phyloP scores from a whole-genome alignment of 495 filamentous ascomycete genomes.

The Penicillium nucicola region DNA sequence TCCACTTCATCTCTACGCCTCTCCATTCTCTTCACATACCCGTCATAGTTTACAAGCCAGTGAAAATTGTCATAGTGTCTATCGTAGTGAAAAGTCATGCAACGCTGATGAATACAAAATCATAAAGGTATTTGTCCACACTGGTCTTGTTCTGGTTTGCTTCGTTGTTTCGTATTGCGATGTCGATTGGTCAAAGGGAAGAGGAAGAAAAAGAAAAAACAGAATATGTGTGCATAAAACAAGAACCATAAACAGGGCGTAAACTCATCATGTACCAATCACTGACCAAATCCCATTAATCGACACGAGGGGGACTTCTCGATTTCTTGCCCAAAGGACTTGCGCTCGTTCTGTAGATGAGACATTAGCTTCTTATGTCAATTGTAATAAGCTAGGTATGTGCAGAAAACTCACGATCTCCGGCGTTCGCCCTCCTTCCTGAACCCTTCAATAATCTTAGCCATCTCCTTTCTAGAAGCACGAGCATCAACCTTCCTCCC shows the following conservation, averaged over 20 bases:
- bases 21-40: too few species aligned
- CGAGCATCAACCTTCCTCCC: conserved; percentile 73
- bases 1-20: too few species aligned
- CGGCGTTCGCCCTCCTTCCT: conserved; percentile 79
- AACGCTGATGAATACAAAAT: conserved; percentile 2
- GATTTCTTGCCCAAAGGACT: conserved; percentile 23
- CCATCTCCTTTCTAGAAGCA: conserved; percentile 79
- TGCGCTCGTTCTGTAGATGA: conserved; percentile 12
- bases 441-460: conserved; percentile 76
- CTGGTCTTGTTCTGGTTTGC: neutral
- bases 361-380: neutral
- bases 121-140: conserved; percentile 1
- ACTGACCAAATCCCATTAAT: conserved; percentile 11
- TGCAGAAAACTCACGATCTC: conserved; percentile 61
- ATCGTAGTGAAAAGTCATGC: neutral
- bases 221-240: neutral
- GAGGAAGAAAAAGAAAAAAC: neutral
- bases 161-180: too few species aligned
- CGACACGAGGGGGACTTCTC: conserved; percentile 34
- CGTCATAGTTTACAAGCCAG: too few species aligned
- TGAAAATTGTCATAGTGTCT: too few species aligned
- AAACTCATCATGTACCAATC: neutral
- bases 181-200: too few species aligned
- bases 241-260: neutral
- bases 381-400: neutral